A percentile compares a stretch with the other conserved stretches of the same genome.
Evolutionary conservation across 441 rosid genomes (phyloP).

Genomic region (Breynia disticha): DNA sequence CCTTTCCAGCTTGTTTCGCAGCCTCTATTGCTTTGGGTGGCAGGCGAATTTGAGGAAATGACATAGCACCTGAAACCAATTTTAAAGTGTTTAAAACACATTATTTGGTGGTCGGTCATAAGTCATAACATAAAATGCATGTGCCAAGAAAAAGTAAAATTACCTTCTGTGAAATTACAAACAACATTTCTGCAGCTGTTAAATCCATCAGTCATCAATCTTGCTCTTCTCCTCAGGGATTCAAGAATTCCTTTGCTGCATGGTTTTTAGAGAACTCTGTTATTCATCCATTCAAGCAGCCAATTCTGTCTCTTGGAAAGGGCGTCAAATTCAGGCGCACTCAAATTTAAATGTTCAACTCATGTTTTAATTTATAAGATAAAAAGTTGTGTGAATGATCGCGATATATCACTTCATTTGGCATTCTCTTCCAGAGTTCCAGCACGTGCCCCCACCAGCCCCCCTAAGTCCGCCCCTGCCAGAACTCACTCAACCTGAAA

Average conservation of each 20-base stretch:
- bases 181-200: slow-evolving; percentile 93
- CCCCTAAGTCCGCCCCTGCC: no score
- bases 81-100: not conserved
- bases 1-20: slow-evolving; percentile 78
- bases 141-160: not conserved
- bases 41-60: slow-evolving; percentile 88
- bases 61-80: slow-evolving; percentile 76
- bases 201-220: slow-evolving; percentile 93
- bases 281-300: no score
- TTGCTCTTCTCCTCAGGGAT: slow-evolving; percentile 87
- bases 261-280: slow-evolving; percentile 5
- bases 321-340: no score
- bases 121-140: no score
- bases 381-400: no score
- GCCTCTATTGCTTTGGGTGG: slow-evolving; percentile 87
- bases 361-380: no score
- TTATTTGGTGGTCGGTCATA: no score
- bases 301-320: no score
- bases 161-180: slow-evolving; percentile 97
- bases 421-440: not conserved
- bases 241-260: slow-evolving; percentile 83
- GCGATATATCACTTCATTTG: no score
- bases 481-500: not conserved
- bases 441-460: no score
- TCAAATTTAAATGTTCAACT: no score